A percentile compares a stretch with the other conserved stretches of the same genome.
phyloP scores from a whole-genome alignment of 2,329 filamentous ascomycete species.

The Aschersonia sp. region DNA sequence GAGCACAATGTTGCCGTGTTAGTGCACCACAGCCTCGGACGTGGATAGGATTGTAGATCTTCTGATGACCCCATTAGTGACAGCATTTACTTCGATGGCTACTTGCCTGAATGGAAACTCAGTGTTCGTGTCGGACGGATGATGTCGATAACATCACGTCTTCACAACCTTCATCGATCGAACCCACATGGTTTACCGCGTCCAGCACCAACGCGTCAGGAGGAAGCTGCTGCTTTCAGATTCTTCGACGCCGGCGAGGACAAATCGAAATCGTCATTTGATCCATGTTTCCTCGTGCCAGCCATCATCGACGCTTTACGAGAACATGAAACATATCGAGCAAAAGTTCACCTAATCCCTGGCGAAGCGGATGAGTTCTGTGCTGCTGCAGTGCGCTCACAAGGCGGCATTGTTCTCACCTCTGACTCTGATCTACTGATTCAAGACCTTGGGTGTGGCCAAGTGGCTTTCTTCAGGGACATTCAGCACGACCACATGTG shows the following conservation, averaged over 20 bases:
- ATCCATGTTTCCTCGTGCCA: constrained; percentile 62
- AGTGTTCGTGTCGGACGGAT: constrained; percentile 46
- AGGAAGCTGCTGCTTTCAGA: constrained; percentile 5
- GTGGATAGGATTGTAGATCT: no score
- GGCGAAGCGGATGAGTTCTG: constrained; percentile 81
- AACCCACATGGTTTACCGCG: constrained; percentile 12
- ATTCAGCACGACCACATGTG: constrained; percentile 26
- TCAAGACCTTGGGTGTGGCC: constrained; percentile 52
- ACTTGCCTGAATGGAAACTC: constrained; percentile 54
- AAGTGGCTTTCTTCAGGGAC: constrained; percentile 56
- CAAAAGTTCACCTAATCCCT: constrained; percentile 46
- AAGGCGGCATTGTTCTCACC: constrained; percentile 50
- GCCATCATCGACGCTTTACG: constrained; percentile 58
- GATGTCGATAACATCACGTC: constrained; percentile 37
- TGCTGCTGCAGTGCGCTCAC: constrained; percentile 43
- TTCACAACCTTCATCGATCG: constrained; percentile 31
- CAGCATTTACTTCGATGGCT: constrained; percentile 76
- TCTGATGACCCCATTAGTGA: neutral
- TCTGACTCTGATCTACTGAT: constrained; percentile 80
- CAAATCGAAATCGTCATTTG: constrained; percentile 20
- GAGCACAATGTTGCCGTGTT: constrained; percentile 48
- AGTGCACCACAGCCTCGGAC: constrained; percentile 4
- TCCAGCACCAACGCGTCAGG: constrained; percentile 7
- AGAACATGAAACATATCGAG: constrained; percentile 24
- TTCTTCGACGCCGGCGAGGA: constrained; percentile 12